Percentiles rank a stretch among this genome's conserved stretches.
These are phyloP conservation scores for Circinella umbellata DNA, from an alignment of 371 early-diverging fungal species.

Conservation along the genomic window DNA sequence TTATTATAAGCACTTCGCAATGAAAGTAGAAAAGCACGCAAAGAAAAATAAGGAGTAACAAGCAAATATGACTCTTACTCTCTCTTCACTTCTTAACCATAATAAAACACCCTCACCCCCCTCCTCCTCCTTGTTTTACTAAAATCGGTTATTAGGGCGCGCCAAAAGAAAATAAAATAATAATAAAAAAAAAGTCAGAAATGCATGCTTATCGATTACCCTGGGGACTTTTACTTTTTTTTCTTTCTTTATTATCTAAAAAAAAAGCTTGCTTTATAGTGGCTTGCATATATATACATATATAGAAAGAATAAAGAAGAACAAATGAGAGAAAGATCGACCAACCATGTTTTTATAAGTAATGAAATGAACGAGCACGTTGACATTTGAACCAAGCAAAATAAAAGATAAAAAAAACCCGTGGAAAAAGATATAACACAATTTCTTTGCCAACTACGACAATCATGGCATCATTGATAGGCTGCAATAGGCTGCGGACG, in stretches of 20 bases:
- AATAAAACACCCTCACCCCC: no score
- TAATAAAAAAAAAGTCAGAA: neutral
- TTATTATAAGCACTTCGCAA: neutral
- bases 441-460: neutral
- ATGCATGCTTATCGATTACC: conserved; percentile 9
- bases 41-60: neutral
- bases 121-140: no score
- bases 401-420: neutral
- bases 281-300: no score
- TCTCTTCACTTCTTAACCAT: neutral
- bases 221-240: neutral
- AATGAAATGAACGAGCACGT: neutral
- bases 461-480: conserved; percentile 11
- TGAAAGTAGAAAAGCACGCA: conserved; percentile 9
- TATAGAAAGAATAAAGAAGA: no score
- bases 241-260: no score
- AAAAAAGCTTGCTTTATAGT: no score
- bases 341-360: neutral
- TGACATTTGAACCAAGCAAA: neutral
- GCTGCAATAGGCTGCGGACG: conserved; percentile 8
- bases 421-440: neutral
- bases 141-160: neutral
- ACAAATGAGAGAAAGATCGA: no score
- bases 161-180: neutral
- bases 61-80: neutral